phyloP scores from a whole-genome alignment of 225 moss, liverwort and hornwort genomes.

The Takakia lepidozioides region DNA sequence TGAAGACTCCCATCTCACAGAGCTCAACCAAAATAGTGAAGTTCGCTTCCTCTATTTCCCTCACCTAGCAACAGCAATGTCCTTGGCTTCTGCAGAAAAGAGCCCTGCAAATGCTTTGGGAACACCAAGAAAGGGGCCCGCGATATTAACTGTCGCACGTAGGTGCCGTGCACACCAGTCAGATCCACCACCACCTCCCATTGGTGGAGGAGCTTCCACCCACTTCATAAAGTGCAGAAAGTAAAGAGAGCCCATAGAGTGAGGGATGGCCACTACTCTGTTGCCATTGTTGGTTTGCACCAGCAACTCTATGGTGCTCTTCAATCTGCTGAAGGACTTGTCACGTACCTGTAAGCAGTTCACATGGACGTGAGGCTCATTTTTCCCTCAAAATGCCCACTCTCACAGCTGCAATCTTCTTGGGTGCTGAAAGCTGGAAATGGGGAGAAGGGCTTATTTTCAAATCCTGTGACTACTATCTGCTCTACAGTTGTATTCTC shows the following conservation, averaged over 20 bases:
- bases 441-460: neutral
- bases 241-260: conserved; percentile 58
- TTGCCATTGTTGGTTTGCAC: conserved; percentile 33
- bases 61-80: conserved; percentile 67
- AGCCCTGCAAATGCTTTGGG: conserved; percentile 48
- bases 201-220: conserved; percentile 57
- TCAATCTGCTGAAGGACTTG: conserved; percentile 43
- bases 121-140: conserved; percentile 53
- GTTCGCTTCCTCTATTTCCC: no score
- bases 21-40: no score
- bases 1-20: no score
- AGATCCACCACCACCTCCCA: conserved; percentile 60
- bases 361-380: no score
- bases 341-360: conserved; percentile 62
- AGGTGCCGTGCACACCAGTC: conserved; percentile 53
- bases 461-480: neutral
- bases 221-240: conserved; percentile 60
- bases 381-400: no score
- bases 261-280: conserved; percentile 52
- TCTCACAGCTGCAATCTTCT: no score
- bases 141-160: conserved; percentile 50
- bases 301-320: conserved; percentile 42
- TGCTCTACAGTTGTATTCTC: no score
- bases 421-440: neutral
- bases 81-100: conserved; percentile 66